A percentile compares a stretch with the other conserved stretches of the same genome.
phyloP scores from a whole-genome alignment of 805 yeast species.

The Suhomyces emberorum region DNA sequence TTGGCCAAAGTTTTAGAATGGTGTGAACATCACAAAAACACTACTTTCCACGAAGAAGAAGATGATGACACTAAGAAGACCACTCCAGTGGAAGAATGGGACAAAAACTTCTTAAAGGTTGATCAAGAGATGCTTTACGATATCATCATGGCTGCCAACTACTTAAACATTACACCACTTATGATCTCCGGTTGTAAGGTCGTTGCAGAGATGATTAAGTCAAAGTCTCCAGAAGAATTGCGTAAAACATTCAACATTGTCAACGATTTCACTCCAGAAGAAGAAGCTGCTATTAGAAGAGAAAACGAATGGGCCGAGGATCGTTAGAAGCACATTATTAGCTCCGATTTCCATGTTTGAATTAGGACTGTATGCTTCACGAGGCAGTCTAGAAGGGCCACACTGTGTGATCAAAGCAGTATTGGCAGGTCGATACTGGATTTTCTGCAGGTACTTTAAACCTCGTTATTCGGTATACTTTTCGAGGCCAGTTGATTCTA shows the following conservation, averaged over 20 bases:
- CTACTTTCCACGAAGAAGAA: constrained; percentile 67
- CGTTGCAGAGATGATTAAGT: constrained; percentile 81
- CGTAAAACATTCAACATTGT: constrained; percentile 77
- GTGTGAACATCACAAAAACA: constrained; percentile 92
- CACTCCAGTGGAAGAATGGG: constrained; percentile 96
- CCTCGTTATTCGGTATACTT: too few relatives aligned
- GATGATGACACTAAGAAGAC: constrained; percentile 83
- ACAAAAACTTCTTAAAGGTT: constrained; percentile 85
- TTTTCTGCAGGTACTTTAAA: too few relatives aligned
- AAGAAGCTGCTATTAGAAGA: constrained; percentile 81
- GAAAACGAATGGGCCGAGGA: constrained; percentile 93
- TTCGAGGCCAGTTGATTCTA: too few relatives aligned
- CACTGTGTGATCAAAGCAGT: too few relatives aligned
- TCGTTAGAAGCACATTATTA: constrained; percentile 47
- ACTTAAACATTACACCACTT: constrained; percentile 69
- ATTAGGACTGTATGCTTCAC: too few relatives aligned
- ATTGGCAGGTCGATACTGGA: too few relatives aligned
- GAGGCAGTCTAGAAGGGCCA: too few relatives aligned
- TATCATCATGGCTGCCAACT: constrained; percentile 78
- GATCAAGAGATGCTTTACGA: constrained; percentile 89
- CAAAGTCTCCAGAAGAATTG: constrained; percentile 76
- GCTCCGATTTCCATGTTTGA: too few relatives aligned
- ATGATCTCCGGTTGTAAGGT: constrained; percentile 77
- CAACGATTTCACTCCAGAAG: constrained; percentile 82
- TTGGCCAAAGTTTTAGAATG: constrained; percentile 90